Base-by-base conservation (phyloP, 305 asterid species). In the Fraxinus xanthoxyloides region DNA sequence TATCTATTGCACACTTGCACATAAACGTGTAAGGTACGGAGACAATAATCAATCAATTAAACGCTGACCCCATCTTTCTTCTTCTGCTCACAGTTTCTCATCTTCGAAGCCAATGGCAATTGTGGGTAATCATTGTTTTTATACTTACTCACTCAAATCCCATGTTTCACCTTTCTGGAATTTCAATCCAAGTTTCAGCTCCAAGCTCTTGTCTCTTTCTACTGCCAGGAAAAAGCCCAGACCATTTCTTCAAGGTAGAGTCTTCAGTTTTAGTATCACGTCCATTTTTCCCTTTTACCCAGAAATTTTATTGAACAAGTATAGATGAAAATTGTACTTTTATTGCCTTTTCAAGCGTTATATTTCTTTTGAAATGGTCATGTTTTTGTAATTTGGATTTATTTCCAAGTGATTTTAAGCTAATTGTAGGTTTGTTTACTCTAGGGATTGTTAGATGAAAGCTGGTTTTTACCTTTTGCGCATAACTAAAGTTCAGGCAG, bases 181-280 rank as follows among this genome's bases (percentile, higher is more conserved):
- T 56, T n/a, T 77, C 84, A 81, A 82, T 65, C 89, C 90, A 24
- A 84, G 85, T 82, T 83, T 83, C 79, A 79, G 82, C 82, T 82
- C 89, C 54, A 84, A 43, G 61, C 78, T 87, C 76, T 72, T 86
- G 80, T 85, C 94, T 78, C 28, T 91, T 48, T 85, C 93, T 2
- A 73, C 82, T 86, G 72, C 89, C 74, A 81, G 86, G 86, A 61
- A 89, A 78, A 84, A 54, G 43, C 87, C 87, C 80, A 79, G 85
- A 28, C 87, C 59, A 82, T 38, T 5, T 19, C 86, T 94, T 43
- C 82, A 82, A 75, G 97, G 98, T 89, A 40, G 76, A 77, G 38
- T 34, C 23, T 38, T 80, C 7, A 63, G 36, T 77, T 36, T 74
- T 31, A 54, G 63, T 5, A 5, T 54, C 63, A n/a, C 1, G 6